phyloP scores from a whole-genome alignment of 495 filamentous ascomycete species.

The Patellaria atrata region DNA sequence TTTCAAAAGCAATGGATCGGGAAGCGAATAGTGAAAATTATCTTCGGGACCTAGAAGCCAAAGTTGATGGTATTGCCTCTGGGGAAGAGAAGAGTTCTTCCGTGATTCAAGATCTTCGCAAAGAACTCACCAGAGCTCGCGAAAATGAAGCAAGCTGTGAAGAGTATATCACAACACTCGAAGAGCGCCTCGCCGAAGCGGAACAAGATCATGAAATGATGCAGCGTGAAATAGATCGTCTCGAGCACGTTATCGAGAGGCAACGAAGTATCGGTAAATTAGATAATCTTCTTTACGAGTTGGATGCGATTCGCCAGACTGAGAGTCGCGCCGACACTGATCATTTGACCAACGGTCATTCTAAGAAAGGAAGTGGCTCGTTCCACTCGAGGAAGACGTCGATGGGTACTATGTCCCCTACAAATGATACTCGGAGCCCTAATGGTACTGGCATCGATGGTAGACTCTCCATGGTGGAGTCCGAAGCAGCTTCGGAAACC shows the following conservation, averaged over 20 bases:
- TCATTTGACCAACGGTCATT: slow-evolving; percentile 22
- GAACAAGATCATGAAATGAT: slow-evolving; percentile 94
- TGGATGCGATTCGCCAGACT: slow-evolving; percentile 65
- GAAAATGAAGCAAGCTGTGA: slow-evolving; percentile 82
- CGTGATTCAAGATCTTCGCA: slow-evolving; percentile 73
- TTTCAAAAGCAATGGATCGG: slow-evolving; percentile 82
- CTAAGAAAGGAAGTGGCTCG: slow-evolving; percentile 19
- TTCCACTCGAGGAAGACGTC: slow-evolving; percentile 18
- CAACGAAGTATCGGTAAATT: slow-evolving; percentile 90
- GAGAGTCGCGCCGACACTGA: slow-evolving; percentile 25
- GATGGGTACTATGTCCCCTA: slow-evolving; percentile 4
- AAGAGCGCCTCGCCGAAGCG: slow-evolving; percentile 87
- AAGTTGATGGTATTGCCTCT: slow-evolving; percentile 74
- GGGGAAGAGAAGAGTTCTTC: slow-evolving; percentile 85
- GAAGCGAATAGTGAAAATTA: slow-evolving; percentile 84
- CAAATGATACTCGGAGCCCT: slow-evolving; percentile 10
- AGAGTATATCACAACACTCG: slow-evolving; percentile 93
- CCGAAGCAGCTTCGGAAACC: slow-evolving; percentile 7
- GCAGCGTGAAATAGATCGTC: slow-evolving; percentile 86
- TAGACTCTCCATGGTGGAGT: slow-evolving; percentile 18
- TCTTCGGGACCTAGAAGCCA: slow-evolving; percentile 76
- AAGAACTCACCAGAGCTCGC: slow-evolving; percentile 77
- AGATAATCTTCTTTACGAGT: slow-evolving; percentile 78
- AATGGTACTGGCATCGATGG: slow-evolving; percentile 14
- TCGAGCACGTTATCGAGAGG: slow-evolving; percentile 91